These are phyloP conservation scores for Gentiana straminea DNA, from an alignment of 257 asterid species.

Conservation along the genomic window DNA sequence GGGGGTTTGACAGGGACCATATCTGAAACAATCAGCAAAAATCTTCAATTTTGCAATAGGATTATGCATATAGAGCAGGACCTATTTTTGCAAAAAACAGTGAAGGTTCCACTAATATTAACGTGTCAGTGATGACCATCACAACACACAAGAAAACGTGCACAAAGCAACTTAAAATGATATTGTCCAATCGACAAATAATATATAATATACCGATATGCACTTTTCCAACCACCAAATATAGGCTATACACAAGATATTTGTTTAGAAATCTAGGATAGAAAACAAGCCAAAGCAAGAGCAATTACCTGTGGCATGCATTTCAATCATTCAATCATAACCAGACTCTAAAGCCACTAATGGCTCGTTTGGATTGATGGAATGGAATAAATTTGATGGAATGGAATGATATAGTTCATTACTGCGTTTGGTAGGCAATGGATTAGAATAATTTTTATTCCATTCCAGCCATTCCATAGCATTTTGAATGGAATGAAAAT, in stretches of 20 bases:
- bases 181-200: too few relatives aligned
- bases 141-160: background rate
- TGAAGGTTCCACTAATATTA: background rate
- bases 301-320: background rate
- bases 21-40: conserved; percentile 39
- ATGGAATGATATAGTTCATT: too few relatives aligned
- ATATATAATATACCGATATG: too few relatives aligned
- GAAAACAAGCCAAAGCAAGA: background rate
- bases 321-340: too few relatives aligned
- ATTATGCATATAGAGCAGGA: background rate
- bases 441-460: too few relatives aligned
- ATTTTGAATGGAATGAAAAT: too few relatives aligned
- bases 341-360: too few relatives aligned
- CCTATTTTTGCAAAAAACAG: background rate
- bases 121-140: background rate
- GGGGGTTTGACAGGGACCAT: conserved; percentile 96
- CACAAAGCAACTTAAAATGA: background rate
- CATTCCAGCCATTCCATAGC: too few relatives aligned
- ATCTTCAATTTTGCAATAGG: background rate
- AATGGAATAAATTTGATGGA: too few relatives aligned
- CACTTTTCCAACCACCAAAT: too few relatives aligned
- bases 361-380: too few relatives aligned
- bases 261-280: background rate
- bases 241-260: background rate
- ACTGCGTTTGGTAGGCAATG: too few relatives aligned